Base-by-base conservation (phyloP, 2,329 filamentous ascomycete genomes). In the Botrytis deweyae region DNA sequence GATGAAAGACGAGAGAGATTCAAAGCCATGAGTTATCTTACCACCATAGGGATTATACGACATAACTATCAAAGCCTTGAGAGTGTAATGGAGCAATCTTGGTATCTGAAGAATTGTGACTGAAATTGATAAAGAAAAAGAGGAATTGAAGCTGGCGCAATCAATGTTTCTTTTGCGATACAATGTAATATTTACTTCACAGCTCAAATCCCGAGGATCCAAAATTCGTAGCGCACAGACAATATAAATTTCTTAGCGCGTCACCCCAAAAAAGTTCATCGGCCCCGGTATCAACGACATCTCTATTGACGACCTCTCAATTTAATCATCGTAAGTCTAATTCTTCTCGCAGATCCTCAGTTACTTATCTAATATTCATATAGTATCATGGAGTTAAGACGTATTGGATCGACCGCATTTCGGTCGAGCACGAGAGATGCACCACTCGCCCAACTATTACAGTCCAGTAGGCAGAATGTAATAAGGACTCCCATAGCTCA, bases 41-140 rank as follows among this genome's bases (percentile, higher is more conserved):
- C 81, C 78, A 80, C 80, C 80, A 76, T 81, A 81, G 38, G 79
- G 78, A 77, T 82, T 82, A 73, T 81, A 82, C 55, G 81, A 77
- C 81, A 82, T 82, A 46, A 42, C 76, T 55, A 68, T 67, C 14
- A 58, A 29, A 44, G 14, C 12, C 29, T 59, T 12, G 38, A 55
- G 18, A 36, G 14, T 49, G 9, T n/a, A 10, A 4, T 70, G 18
- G 38, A 20, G 20, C 29, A 29, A n/a, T n/a, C 14, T 3, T 22
- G 38, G 7, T 64, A 29, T 52, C 20, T 42, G 3, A 16, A 22
- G 4, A 29, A 49, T 20, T 46, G 7, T 22, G 3, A 20, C 3
- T 49, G 33, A 40, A 12, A 6, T 25, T 6, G 44, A 70, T 36
- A 49, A 64, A n/a, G 14, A 49, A 46, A 40, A 16, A 59, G 33